phyloP scores from a whole-genome alignment of 768 basidiomycete genomes.

The Artomyces pyxidatus region DNA sequence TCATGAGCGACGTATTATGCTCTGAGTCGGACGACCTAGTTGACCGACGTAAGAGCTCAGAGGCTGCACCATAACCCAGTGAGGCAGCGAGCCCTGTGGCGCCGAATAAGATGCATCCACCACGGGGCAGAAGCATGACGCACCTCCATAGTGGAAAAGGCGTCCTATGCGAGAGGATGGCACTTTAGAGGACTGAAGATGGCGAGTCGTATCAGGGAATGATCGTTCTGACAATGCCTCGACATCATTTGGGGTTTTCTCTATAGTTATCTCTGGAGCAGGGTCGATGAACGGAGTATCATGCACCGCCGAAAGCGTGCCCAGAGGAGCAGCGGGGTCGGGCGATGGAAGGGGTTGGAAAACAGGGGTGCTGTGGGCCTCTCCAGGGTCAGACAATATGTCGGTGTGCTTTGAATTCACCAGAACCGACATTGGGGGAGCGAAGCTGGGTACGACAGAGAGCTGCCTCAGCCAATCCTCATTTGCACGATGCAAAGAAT shows the following conservation, averaged over 20 bases:
- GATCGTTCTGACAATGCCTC: no score
- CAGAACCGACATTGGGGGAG: no score
- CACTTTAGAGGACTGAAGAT: constrained; percentile 75
- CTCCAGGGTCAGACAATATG: no score
- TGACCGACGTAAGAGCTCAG: constrained; percentile 74
- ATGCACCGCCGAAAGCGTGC: no score
- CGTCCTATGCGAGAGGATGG: constrained; percentile 86
- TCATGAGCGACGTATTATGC: constrained; percentile 49
- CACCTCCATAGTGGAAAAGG: constrained; percentile 91
- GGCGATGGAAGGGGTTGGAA: no score
- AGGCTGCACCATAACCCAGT: constrained; percentile 80
- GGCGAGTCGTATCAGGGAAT: constrained; percentile 23
- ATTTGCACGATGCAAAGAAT: constrained; percentile 7
- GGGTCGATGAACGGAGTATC: no score
- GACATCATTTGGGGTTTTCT: no score
- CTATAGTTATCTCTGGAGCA: no score
- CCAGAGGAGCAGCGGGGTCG: no score
- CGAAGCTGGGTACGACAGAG: neutral
- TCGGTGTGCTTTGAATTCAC: no score
- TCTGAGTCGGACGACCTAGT: constrained; percentile 19
- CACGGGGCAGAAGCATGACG: neutral
- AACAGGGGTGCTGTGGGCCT: no score
- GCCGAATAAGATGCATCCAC: neutral
- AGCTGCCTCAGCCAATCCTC: constrained; percentile 9
- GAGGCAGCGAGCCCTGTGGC: constrained; percentile 83